A percentile compares a stretch with the other conserved stretches of the same genome.
Evolutionary conservation across 768 basidiomycete genomes (phyloP).

Genomic region (Paxillus rubicundulus): DNA sequence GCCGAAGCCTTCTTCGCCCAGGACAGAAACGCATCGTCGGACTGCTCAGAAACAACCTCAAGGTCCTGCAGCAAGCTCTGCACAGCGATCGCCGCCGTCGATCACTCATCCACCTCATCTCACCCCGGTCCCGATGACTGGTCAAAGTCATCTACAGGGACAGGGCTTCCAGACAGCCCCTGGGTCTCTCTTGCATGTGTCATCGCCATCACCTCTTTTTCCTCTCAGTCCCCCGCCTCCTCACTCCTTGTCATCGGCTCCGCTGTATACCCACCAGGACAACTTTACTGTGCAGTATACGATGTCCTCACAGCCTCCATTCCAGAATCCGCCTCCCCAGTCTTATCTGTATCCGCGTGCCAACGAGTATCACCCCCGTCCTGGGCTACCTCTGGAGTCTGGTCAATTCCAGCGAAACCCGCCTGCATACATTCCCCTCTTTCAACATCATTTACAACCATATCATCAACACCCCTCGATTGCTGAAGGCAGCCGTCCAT

Average conservation of each 20-base stretch:
- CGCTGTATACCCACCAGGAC: conserved; percentile 33
- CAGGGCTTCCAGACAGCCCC: neutral
- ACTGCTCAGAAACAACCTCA: neutral
- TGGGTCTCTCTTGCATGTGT: neutral
- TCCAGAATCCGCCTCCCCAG: conserved; percentile 30
- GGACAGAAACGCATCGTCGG: neutral
- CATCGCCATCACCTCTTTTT: conserved; percentile 12
- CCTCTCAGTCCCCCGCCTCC: conserved; percentile 22
- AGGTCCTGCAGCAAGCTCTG: neutral
- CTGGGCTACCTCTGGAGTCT: conserved; percentile 31
- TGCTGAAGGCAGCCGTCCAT: conserved; percentile 32
- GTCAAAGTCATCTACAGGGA: neutral
- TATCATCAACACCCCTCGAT: conserved; percentile 40
- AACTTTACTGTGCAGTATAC: conserved; percentile 47
- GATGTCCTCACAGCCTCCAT: conserved; percentile 39
- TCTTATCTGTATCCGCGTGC: conserved; percentile 31
- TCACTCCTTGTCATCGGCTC: conserved; percentile 22
- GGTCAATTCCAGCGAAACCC: conserved; percentile 40
- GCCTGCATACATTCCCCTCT: conserved; percentile 42
- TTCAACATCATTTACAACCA: conserved; percentile 32
- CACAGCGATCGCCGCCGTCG: neutral
- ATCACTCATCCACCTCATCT: neutral
- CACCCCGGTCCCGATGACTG: neutral
- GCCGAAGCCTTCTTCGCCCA: neutral
- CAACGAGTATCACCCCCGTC: conserved; percentile 37